phyloP scores from a whole-genome alignment of 176 grass and related monocot species.

The Panicum miliaceum region DNA sequence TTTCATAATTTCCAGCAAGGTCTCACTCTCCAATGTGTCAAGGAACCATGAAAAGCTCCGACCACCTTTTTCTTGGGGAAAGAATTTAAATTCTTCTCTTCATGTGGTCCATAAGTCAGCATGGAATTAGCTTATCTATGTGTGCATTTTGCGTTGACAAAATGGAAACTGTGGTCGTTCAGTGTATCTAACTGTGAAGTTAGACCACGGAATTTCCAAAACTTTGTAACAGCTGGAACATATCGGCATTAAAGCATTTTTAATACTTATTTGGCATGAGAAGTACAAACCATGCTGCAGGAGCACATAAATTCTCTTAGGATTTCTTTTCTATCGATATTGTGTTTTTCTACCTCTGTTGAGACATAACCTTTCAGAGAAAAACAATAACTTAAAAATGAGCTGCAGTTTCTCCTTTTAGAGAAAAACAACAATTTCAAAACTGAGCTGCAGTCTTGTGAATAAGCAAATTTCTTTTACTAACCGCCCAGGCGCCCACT shows the following conservation, averaged over 20 bases:
- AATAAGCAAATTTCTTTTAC: conserved; percentile 25
- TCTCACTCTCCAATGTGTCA: not conserved
- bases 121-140: conserved; percentile 9
- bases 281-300: not conserved
- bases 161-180: conserved; percentile 33
- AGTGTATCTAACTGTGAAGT: conserved; percentile 18
- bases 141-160: conserved; percentile 19
- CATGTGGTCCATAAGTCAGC: conserved; percentile 6
- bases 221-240: conserved; percentile 3
- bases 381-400: conserved; percentile 13
- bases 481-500: conserved; percentile 35
- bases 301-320: conserved; percentile 14
- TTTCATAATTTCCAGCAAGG: conserved; percentile 31
- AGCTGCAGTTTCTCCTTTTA: conserved; percentile 5
- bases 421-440: conserved; percentile 19
- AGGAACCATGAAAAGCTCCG: conserved; percentile 21
- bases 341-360: conserved; percentile 8
- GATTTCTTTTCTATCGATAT: conserved; percentile 12
- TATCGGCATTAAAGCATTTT: conserved; percentile 18
- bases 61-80: conserved; percentile 15
- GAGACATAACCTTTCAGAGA: conserved; percentile 1
- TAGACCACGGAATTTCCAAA: not conserved
- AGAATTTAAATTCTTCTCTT: not conserved
- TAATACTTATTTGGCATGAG: conserved; percentile 2
- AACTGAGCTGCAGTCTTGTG: conserved; percentile 2